A percentile compares a stretch with the other conserved stretches of the same genome.
These are phyloP conservation scores for Gracilaria domingensis DNA, from an alignment of 23 red algal genomes.

Conservation along the genomic window DNA sequence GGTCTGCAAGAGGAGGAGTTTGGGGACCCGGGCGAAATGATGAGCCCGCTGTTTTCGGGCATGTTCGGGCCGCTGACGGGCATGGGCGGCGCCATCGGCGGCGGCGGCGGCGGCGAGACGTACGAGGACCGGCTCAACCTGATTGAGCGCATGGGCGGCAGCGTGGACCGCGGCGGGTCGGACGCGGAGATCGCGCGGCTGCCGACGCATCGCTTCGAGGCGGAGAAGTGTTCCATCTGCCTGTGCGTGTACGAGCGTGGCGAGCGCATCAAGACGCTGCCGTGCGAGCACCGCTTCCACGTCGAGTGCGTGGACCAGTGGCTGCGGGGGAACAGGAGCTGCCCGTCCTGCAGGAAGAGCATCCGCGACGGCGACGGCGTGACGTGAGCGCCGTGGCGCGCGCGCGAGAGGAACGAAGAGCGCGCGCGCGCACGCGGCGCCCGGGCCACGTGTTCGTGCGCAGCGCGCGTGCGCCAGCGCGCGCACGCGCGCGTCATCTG, in stretches of 20 bases:
- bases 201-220: conserved; percentile 39
- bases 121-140: conserved; percentile 63
- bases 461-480: too few species aligned
- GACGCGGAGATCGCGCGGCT: conserved; percentile 33
- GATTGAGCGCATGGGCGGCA: conserved; percentile 70
- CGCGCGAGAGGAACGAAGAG: too few species aligned
- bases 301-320: conserved; percentile 85
- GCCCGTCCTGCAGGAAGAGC: conserved; percentile 82
- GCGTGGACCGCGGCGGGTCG: conserved; percentile 36
- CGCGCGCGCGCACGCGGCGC: too few species aligned
- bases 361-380: conserved; percentile 15
- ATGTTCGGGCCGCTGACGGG: background rate
- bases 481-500: too few species aligned
- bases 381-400: too few species aligned
- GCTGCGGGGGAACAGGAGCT: conserved; percentile 68
- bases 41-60: conserved; percentile 13
- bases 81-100: background rate
- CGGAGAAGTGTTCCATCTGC: conserved; percentile 87
- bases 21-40: conserved; percentile 12
- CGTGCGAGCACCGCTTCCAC: conserved; percentile 87
- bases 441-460: too few species aligned
- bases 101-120: conserved; percentile 28
- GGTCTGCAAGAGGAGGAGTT: conserved; percentile 66
- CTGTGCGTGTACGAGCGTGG: conserved; percentile 78
- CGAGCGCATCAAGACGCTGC: conserved; percentile 70